Percentiles rank a stretch among this genome's conserved stretches.
Conservation (phyloP, 2,329 filamentous ascomycete genomes). For the Cladosporium sphaerospermum region DNA sequence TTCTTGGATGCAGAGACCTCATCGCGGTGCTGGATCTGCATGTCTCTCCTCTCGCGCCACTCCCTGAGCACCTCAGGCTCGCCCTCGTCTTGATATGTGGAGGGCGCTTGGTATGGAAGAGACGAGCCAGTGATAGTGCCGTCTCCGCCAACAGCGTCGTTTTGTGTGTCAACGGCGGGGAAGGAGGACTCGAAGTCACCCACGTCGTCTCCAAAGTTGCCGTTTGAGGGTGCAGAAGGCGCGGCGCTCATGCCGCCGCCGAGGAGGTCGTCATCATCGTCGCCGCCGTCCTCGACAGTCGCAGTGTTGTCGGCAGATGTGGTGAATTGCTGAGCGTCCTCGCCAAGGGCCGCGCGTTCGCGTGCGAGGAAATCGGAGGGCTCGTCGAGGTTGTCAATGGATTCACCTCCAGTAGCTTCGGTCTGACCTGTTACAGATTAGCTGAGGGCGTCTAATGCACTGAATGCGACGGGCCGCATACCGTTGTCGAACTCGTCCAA, state of each 20-base stretch:
- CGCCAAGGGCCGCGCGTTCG: conserved; percentile 83
- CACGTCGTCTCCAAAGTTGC: conserved; percentile 31
- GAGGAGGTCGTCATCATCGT: conserved; percentile 58
- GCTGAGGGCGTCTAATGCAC: conserved; percentile 14
- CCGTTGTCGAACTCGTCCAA: conserved; percentile 49
- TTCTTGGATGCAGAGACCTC: conserved; percentile 79
- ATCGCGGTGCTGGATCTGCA: conserved; percentile 73
- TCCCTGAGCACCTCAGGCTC: conserved; percentile 82
- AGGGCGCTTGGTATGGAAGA: conserved; percentile 49
- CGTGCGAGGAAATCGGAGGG: conserved; percentile 83
- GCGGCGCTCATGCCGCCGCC: conserved; percentile 44
- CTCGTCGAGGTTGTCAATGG: conserved; percentile 48
- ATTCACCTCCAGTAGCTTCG: conserved; percentile 49
- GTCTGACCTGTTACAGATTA: conserved; percentile 54
- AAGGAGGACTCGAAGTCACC: conserved; percentile 80
- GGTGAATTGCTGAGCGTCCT: conserved; percentile 86
- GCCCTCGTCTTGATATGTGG: conserved; percentile 61
- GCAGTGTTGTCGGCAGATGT: conserved; percentile 65
- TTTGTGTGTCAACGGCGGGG: conserved; percentile 69
- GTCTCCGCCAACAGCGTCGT: conserved; percentile 67
- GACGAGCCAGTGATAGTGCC: conserved; percentile 71
- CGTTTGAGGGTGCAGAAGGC: conserved; percentile 30
- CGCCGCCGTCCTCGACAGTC: conserved; percentile 45
- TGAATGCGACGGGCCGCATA: conserved; percentile 23
- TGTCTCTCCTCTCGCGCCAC: conserved; percentile 88